Percentiles rank a stretch among this genome's conserved stretches.
Evolutionary conservation across 1,284 basidiomycete species (phyloP).

Genomic region (Pholiota adiposa): DNA sequence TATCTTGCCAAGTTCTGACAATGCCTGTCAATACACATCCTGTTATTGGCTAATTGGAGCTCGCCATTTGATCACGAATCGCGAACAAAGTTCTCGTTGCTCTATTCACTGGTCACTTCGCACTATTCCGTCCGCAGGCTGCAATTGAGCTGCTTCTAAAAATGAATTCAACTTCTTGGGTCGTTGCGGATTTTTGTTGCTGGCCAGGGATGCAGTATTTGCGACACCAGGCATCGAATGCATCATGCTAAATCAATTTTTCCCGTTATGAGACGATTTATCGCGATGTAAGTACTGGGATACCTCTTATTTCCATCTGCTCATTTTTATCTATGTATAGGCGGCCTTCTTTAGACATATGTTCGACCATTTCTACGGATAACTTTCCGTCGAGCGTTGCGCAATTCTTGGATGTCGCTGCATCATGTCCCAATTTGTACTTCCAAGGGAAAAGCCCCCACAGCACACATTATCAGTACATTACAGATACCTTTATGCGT

Average conservation of each 20-base stretch:
- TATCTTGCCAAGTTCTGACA: neutral
- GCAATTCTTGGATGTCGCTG: conserved; percentile 11
- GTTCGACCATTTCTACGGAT: neutral
- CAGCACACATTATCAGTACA: neutral
- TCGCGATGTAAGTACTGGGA: neutral
- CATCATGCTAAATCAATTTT: neutral
- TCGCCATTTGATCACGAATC: conserved; percentile 18
- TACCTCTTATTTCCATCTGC: neutral
- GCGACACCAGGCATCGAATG: neutral
- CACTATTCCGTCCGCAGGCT: neutral
- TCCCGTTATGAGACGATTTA: neutral
- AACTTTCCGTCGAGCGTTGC: conserved; percentile 8
- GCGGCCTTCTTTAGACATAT: neutral
- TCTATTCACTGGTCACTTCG: neutral
- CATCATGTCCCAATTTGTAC: conserved; percentile 13
- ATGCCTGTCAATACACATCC: neutral
- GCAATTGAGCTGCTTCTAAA: neutral
- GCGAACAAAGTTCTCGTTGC: conserved; percentile 6
- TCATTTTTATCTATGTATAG: neutral
- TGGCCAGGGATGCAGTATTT: neutral
- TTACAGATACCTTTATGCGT: neutral
- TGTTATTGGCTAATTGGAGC: neutral
- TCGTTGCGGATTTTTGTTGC: neutral
- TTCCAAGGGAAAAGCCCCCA: conserved; percentile 1
- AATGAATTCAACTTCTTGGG: neutral